Base-by-base conservation (phyloP, 352 stramenopile species). In the Phytophthora pisi region DNA sequence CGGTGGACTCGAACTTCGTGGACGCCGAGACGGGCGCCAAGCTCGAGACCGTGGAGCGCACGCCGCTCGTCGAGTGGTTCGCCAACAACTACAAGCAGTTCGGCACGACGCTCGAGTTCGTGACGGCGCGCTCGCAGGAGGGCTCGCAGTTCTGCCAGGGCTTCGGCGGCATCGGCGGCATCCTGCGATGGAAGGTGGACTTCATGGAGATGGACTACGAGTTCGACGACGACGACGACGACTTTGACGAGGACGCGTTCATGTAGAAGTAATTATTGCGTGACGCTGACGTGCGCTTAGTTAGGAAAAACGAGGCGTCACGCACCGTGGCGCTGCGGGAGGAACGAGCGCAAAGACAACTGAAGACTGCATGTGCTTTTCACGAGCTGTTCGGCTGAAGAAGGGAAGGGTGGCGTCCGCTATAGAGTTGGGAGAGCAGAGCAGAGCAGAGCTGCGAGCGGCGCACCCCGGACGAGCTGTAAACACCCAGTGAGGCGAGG, bases 41-140 rank as follows among this genome's bases (percentile, higher is more conserved):
- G 78, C 81, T 99, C 13, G 98, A 99, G 78, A 97, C 97, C 5
- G 74, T 98, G 16, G 97, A 99, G 66, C 98, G 98, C 75, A 76
- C 96, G 64, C 80, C 92, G n/a, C 83, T 99, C 15, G 96, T 99
- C 10, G 98, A 99, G 78, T 99, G 98, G 98, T 97, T 99, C 60
- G 98, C 98, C 20, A 99, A 99, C 80, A 98, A 99, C 82, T 99
- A 99, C 89, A 99, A 99, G 79, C 85, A 96, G 56, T 99, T 98
- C 78, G 98, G 98, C 70, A 98, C 97, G 55, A 94, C 89, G 55
- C 86, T 99, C 38, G 98, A 99, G 86, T 99, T 99, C 78, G 93
- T 99, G 63, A 99, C 97, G 51, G 97, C 99, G 77, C 92, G 96
- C 71, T 97, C 87, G 57, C 96, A 99, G 66, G 98, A 99, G 80